Evolutionary conservation across 1,284 basidiomycete species (phyloP), one percentile per base, ranked within the genome.

Genomic region (Tylopilus sp.): DNA sequence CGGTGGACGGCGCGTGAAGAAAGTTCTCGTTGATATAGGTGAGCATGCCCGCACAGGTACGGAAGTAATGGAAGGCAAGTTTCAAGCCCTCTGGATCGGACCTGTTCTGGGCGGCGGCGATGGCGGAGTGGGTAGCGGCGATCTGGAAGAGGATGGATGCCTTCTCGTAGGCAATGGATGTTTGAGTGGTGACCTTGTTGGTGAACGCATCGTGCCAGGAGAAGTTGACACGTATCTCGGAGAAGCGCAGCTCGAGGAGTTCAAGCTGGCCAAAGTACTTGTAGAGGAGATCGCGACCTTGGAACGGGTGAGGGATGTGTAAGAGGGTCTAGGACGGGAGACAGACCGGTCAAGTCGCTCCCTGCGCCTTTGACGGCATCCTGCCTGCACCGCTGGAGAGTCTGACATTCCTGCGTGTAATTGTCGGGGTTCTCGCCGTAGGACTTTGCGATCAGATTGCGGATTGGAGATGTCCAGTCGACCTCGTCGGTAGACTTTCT

Each of bases 11-110:
- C 0, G 98, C 98, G 76, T 99, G 98, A 0, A 99, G 83, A 80
- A 99, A 99, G 86, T 99, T 99, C 80, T 99, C 97, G 82, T 99
- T 99, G 86, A 99, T 97, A 78, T 99, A 99, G 15, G 92, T 95
- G 74, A 99, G 89, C 95, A 99, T 98, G 29, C 98, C 98, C 0
- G 97, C 95, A 44, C 95, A 92, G n/a, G 95, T 92, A 24, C 94
- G 87, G 72, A 96, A 93, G 79, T 96, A 96, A 80, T 96, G 90
- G 83, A 98, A 99, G 0, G 96, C 90, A 32, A 96, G 90, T 81
- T 99, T 99, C 72, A 97, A 81, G n/a, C 97, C 97, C 77, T 99
- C 97, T 4, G 95, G 94, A 62, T 95, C 93, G 6, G 93, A 89
- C 63, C 95, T 86, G 72, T 91, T 93, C 81, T 95, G 93, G 0